phyloP scores from a whole-genome alignment of 2,329 filamentous ascomycete genomes.

The Aureobasidium musti region DNA sequence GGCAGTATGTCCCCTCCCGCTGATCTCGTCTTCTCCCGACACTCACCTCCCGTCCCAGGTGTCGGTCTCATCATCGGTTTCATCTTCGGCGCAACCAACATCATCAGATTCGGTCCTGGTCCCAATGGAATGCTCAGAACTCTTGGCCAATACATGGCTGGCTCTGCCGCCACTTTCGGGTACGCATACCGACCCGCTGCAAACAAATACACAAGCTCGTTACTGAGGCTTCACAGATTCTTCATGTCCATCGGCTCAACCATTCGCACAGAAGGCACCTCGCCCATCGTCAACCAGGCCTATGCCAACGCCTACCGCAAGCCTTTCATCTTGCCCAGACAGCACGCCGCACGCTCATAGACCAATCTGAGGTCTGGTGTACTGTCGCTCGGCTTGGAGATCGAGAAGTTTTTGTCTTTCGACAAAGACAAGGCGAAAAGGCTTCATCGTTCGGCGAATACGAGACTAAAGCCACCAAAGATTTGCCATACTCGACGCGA shows the following conservation, averaged over 20 bases:
- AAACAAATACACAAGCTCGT: neutral
- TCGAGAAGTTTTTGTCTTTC: neutral
- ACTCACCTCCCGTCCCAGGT: slow-evolving; percentile 57
- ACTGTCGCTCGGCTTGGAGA: neutral
- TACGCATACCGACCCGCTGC: neutral
- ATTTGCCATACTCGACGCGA: neutral
- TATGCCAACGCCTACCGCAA: slow-evolving; percentile 72
- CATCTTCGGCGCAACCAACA: slow-evolving; percentile 89
- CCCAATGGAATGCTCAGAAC: slow-evolving; percentile 93
- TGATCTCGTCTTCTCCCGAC: slow-evolving; percentile 22
- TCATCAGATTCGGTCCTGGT: slow-evolving; percentile 92
- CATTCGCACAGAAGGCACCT: slow-evolving; percentile 80
- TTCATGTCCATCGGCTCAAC: slow-evolving; percentile 99
- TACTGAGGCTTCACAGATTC: slow-evolving; percentile 57
- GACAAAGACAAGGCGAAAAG: neutral
- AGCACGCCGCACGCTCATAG: slow-evolving; percentile 36
- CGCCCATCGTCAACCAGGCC: slow-evolving; percentile 70
- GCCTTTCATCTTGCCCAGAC: slow-evolving; percentile 66
- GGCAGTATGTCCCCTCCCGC: slow-evolving; percentile 68
- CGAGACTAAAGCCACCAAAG: neutral
- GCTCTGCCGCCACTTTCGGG: slow-evolving; percentile 78
- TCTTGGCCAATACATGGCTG: slow-evolving; percentile 93
- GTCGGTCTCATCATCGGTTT: slow-evolving; percentile 97
- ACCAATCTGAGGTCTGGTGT: neutral
- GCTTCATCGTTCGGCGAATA: neutral